These are phyloP conservation scores for Wickerhamiella sorbophila DNA, from an alignment of 805 yeast species.

Conservation along the genomic window DNA sequence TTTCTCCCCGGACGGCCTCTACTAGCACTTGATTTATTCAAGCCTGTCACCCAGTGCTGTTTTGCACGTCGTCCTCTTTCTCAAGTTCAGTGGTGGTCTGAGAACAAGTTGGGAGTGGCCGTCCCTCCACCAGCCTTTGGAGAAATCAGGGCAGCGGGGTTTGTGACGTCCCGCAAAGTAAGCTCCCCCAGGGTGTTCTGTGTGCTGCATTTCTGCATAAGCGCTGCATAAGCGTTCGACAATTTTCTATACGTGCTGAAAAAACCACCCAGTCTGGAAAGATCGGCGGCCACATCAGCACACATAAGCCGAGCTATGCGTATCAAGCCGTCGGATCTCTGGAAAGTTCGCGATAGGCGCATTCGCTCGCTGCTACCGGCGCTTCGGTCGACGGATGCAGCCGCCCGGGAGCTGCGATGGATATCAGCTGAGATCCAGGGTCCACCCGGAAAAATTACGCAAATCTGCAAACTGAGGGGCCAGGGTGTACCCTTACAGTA, in stretches of 20 bases:
- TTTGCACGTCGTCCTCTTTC: too few relatives aligned
- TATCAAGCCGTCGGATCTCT: not conserved
- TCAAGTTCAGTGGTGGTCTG: too few relatives aligned
- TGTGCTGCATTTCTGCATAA: not conserved
- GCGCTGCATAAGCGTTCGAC: not conserved
- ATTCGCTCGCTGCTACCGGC: slow-evolving; percentile 6
- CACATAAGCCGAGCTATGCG: not conserved
- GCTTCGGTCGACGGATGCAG: slow-evolving; percentile 1
- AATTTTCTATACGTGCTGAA: too few relatives aligned
- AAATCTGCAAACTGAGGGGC: slow-evolving; percentile 42
- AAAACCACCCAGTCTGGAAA: too few relatives aligned
- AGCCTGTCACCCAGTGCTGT: too few relatives aligned
- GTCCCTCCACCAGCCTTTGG: not conserved
- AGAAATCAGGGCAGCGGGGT: not conserved
- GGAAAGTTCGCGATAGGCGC: not conserved
- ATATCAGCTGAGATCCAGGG: slow-evolving; percentile 41
- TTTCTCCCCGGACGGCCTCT: too few relatives aligned
- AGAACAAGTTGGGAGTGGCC: not conserved
- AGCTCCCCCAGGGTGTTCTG: not conserved
- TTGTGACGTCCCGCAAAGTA: not conserved
- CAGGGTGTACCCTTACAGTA: slow-evolving; percentile 64
- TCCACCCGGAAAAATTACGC: slow-evolving; percentile 26
- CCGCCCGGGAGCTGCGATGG: slow-evolving; percentile 36
- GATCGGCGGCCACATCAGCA: not conserved
- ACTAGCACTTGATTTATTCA: too few relatives aligned